A percentile compares a stretch with the other conserved stretches of the same genome.
Evolutionary conservation across 345 rosid genomes (phyloP).

Genomic region (Citrus medica): DNA sequence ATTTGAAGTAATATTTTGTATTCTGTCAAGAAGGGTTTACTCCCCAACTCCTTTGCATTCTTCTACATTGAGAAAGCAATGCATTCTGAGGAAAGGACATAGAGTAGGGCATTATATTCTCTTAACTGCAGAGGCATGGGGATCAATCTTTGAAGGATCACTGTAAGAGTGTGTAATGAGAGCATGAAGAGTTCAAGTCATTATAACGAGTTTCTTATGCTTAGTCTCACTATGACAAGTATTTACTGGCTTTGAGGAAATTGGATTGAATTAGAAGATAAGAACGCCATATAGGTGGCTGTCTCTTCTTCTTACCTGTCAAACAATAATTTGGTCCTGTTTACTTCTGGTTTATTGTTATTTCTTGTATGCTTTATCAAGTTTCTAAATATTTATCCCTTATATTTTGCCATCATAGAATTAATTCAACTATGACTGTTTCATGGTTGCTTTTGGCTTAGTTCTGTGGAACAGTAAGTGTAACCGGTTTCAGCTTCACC

Average conservation of each 20-base stretch:
- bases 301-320: neutral
- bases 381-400: neutral
- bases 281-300: neutral
- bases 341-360: neutral
- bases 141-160: neutral
- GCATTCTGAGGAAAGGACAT: neutral
- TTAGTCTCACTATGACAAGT: neutral
- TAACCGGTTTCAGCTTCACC: neutral
- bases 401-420: neutral
- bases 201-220: neutral
- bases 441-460: neutral
- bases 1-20: neutral
- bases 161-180: neutral
- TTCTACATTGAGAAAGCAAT: neutral
- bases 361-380: neutral
- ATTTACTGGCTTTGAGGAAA: neutral
- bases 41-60: neutral
- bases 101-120: neutral
- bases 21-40: neutral
- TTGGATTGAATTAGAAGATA: neutral
- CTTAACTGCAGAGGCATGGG: neutral
- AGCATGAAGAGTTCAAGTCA: neutral
- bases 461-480: neutral
- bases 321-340: neutral
- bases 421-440: neutral